Percentiles rank a stretch among this genome's conserved stretches.
Conservation (phyloP, 1,284 basidiomycete genomes). For the Schizophyllum amplum region DNA sequence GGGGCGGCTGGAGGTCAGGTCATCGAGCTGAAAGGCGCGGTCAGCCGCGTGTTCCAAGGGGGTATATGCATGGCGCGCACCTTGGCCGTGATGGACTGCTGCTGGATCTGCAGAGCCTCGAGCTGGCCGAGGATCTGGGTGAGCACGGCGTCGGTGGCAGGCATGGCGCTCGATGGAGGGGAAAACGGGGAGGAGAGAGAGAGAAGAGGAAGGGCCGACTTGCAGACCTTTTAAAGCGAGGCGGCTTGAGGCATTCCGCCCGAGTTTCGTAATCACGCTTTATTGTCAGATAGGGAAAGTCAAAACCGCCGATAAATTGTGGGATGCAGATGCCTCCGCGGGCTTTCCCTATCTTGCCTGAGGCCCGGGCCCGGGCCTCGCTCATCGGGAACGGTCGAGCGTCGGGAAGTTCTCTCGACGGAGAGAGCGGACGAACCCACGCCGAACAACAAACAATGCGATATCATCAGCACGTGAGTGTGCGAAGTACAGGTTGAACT, state of each 20-base stretch:
- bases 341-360: background rate
- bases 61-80: constrained; percentile 26
- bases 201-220: background rate
- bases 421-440: too few relatives aligned
- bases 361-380: too few relatives aligned
- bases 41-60: background rate
- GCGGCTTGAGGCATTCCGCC: too few relatives aligned
- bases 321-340: background rate
- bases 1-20: constrained; percentile 1
- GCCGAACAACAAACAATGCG: too few relatives aligned
- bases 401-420: too few relatives aligned
- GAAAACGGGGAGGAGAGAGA: background rate
- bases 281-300: background rate
- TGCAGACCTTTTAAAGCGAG: background rate
- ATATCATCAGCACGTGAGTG: too few relatives aligned
- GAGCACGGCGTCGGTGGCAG: constrained; percentile 52
- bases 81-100: constrained; percentile 69
- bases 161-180: constrained; percentile 27
- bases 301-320: background rate
- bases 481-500: too few relatives aligned
- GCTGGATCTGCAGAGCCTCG: constrained; percentile 58
- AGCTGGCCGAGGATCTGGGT: constrained; percentile 67
- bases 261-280: background rate
- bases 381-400: too few relatives aligned
- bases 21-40: constrained; percentile 11